Evolutionary conservation across 192 early-diverging fungal genomes (phyloP).

Genomic region (Coemansia pectinata): DNA sequence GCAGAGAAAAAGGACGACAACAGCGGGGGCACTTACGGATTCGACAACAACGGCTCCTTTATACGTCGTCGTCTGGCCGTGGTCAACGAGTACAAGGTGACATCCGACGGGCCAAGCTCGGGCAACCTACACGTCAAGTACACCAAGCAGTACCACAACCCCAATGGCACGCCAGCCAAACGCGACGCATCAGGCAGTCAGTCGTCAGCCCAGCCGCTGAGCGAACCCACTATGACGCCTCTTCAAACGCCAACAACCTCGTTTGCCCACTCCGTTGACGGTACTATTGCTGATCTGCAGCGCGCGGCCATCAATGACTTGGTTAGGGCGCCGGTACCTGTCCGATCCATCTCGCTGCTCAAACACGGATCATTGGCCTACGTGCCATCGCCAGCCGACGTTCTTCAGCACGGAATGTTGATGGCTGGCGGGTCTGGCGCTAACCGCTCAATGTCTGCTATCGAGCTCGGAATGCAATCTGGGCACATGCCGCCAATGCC

Average conservation of each 20-base stretch:
- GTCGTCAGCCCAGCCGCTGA: neutral
- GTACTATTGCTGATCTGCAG: constrained; percentile 1
- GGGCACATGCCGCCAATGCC: neutral
- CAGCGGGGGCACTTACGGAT: constrained; percentile 33
- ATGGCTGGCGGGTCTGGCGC: neutral
- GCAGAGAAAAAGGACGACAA: neutral
- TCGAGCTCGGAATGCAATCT: constrained; percentile 5
- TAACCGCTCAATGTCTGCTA: constrained; percentile 4
- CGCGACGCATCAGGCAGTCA: neutral
- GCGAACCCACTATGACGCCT: neutral
- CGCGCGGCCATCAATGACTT: neutral
- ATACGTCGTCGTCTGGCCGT: constrained; percentile 48
- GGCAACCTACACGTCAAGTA: constrained; percentile 51
- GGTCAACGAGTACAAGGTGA: constrained; percentile 55
- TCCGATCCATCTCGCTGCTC: constrained; percentile 12
- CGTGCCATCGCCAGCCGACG: neutral
- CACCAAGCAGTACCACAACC: constrained; percentile 55
- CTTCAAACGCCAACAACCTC: neutral
- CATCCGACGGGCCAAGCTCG: constrained; percentile 34
- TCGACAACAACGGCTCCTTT: constrained; percentile 44
- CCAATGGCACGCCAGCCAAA: constrained; percentile 6
- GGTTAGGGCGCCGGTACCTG: constrained; percentile 6
- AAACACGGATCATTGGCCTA: neutral
- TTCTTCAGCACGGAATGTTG: neutral
- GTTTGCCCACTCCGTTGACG: neutral